Conservation (phyloP, 2,329 filamentous ascomycete species). For the Cercospora janseana region DNA sequence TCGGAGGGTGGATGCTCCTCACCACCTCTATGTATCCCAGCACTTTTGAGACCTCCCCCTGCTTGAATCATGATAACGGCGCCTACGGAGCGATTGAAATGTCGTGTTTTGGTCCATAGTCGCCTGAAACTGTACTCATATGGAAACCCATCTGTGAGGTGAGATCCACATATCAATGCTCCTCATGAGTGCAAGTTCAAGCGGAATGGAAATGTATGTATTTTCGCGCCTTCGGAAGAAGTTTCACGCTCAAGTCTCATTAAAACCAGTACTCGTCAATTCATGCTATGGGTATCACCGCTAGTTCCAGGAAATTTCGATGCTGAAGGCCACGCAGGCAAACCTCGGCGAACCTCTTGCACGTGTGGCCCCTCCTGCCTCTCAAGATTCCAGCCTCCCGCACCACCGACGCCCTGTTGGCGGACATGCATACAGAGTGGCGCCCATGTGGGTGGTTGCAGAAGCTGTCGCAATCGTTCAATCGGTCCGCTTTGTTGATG, state of each 20-base stretch:
- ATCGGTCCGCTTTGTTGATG: not conserved
- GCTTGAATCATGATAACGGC: constrained; percentile 25
- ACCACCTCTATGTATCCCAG: constrained; percentile 8
- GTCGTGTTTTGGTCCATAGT: constrained; percentile 18
- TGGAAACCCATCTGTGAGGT: constrained; percentile 1
- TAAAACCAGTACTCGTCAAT: constrained; percentile 14
- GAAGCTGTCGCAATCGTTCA: not conserved
- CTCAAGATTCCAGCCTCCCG: too few relatives aligned
- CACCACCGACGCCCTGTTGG: too few relatives aligned
- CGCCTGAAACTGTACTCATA: constrained; percentile 23
- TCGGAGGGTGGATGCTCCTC: not conserved
- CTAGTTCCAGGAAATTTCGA: constrained; percentile 7
- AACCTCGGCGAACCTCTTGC: constrained; percentile 1
- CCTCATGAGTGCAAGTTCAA: not conserved
- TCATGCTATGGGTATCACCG: constrained; percentile 28
- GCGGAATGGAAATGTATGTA: too few relatives aligned
- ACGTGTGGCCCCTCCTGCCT: constrained; percentile 1
- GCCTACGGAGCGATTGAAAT: constrained; percentile 24
- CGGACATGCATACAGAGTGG: too few relatives aligned
- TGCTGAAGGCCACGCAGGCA: not conserved
- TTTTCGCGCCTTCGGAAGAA: not conserved
- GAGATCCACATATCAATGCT: not conserved
- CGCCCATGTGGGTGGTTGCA: not conserved
- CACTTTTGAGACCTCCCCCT: constrained; percentile 5
- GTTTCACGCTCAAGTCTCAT: not conserved